Conservation (phyloP, 371 early-diverging fungal genomes). For the Mortierella sp. region DNA sequence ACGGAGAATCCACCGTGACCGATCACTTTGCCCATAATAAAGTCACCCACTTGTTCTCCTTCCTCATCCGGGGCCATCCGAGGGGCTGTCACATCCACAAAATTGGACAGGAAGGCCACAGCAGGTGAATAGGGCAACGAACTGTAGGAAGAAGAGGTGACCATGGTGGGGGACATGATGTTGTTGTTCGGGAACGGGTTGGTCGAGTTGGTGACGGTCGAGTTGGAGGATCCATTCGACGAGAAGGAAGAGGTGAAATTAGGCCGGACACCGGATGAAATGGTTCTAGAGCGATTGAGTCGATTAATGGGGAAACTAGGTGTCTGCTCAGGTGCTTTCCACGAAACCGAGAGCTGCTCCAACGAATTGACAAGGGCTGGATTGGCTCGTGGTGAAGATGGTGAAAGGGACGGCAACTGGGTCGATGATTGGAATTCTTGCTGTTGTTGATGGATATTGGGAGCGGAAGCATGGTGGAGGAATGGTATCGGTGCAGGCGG, state of each 20-base stretch:
- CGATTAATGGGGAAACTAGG: constrained; percentile 52
- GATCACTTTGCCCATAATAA: constrained; percentile 67
- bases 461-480: constrained; percentile 12
- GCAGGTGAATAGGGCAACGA: constrained; percentile 67
- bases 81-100: constrained; percentile 66
- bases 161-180: constrained; percentile 37
- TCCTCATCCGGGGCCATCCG: constrained; percentile 63
- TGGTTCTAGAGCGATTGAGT: constrained; percentile 43
- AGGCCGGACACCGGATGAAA: constrained; percentile 42
- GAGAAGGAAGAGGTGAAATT: constrained; percentile 27
- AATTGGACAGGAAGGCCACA: constrained; percentile 66
- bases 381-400: constrained; percentile 42
- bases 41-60: constrained; percentile 78
- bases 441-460: constrained; percentile 3
- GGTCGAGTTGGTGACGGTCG: constrained; percentile 6
- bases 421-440: too few relatives aligned
- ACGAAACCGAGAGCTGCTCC: constrained; percentile 50
- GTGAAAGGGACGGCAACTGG: constrained; percentile 38
- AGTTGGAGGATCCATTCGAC: constrained; percentile 17
- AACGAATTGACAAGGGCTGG: constrained; percentile 46
- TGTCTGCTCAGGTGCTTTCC: constrained; percentile 50
- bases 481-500: constrained; percentile 30
- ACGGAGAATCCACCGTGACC: constrained; percentile 79
- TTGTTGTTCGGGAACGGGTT: constrained; percentile 14
- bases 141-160: constrained; percentile 59